Evolutionary conservation across 371 early-diverging fungal species (phyloP).

Genomic region (Rhizomucor pusillus): DNA sequence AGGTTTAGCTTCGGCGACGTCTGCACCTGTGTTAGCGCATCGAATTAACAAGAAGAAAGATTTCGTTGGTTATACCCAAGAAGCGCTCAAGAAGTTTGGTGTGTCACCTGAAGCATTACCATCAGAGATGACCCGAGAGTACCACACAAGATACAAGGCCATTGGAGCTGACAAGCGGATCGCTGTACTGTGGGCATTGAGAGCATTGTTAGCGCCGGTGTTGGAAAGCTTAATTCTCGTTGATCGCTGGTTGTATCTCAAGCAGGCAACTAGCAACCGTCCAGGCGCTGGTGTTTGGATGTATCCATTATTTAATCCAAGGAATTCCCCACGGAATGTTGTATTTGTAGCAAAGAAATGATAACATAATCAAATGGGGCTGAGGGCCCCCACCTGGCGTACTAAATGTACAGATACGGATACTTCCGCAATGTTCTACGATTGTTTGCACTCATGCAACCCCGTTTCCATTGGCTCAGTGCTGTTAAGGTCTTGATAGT

Average conservation of each 20-base stretch:
- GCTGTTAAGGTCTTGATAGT: too few relatives aligned
- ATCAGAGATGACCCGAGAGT: constrained; percentile 37
- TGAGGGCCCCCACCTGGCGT: too few relatives aligned
- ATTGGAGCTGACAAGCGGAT: constrained; percentile 55
- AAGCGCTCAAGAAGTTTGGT: constrained; percentile 40
- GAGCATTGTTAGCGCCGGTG: constrained; percentile 68
- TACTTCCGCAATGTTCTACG: too few relatives aligned
- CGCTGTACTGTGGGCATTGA: constrained; percentile 76
- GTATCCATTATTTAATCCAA: constrained; percentile 47
- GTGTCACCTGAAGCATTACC: constrained; percentile 38
- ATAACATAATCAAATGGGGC: too few relatives aligned
- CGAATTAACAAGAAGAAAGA: constrained; percentile 53
- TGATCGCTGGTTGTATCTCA: constrained; percentile 70
- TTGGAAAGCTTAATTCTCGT: constrained; percentile 75
- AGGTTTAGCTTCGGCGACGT: constrained; percentile 44
- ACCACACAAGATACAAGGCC: constrained; percentile 29
- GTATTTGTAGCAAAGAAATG: constrained; percentile 44
- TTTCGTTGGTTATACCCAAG: constrained; percentile 31
- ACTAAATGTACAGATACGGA: too few relatives aligned
- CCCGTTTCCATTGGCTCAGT: too few relatives aligned
- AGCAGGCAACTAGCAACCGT: constrained; percentile 31
- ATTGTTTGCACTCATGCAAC: too few relatives aligned
- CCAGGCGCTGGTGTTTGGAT: constrained; percentile 24
- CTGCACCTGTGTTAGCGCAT: constrained; percentile 56
- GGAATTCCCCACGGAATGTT: constrained; percentile 42